Conservation (phyloP, 257 asterid species). For the Solanum chilense region DNA sequence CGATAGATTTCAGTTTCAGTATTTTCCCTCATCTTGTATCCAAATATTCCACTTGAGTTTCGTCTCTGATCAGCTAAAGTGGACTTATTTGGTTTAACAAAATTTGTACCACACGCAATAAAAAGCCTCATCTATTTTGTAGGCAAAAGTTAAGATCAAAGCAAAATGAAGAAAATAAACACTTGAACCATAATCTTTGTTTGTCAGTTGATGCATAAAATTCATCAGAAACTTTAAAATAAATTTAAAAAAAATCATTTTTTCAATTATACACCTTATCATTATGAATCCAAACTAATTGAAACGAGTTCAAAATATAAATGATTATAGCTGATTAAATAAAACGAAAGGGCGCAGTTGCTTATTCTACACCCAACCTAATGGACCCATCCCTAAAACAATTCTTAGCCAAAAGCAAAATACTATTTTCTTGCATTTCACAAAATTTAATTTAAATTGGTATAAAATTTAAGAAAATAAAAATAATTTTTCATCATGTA, state of each 20-base stretch:
- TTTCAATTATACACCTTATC: no score
- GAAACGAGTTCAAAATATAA: not conserved
- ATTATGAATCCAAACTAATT: no score
- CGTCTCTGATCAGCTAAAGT: not conserved
- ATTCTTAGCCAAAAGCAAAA: not conserved
- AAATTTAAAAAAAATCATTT: not conserved
- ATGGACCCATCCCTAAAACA: not conserved
- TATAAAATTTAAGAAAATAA: no score
- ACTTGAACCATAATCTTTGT: not conserved
- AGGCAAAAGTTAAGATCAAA: not conserved
- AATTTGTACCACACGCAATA: not conserved
- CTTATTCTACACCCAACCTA: not conserved
- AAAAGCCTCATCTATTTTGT: not conserved
- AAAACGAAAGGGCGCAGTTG: not conserved
- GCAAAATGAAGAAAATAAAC: not conserved
- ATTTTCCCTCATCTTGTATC: not conserved
- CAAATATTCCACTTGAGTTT: not conserved
- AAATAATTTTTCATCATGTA: rapidly evolving
- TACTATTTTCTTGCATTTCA: rapidly evolving
- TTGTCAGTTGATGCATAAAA: not conserved
- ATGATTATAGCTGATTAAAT: not conserved
- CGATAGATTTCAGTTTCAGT: not conserved
- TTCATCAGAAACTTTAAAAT: not conserved
- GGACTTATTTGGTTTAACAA: not conserved
- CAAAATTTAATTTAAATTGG: no score